phyloP scores from a whole-genome alignment of 2,329 filamentous ascomycete genomes.

The Hymenoscyphus linearis region DNA sequence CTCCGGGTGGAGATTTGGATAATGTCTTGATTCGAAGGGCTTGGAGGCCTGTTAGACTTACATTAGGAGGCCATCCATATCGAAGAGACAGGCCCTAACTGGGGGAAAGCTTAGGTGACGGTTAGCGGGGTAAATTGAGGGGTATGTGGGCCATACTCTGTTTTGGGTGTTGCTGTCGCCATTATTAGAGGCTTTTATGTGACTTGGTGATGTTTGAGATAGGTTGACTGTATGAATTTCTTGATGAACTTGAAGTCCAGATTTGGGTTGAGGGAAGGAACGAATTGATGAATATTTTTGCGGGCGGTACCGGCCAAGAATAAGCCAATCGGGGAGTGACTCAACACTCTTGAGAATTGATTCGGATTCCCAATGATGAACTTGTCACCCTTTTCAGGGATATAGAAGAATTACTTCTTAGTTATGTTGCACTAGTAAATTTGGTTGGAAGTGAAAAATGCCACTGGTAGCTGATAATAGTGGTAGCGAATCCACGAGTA shows the following conservation, averaged over 20 bases:
- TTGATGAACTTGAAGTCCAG: neutral
- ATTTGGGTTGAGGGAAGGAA: neutral
- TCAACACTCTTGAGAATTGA: neutral
- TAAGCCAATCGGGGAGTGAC: neutral
- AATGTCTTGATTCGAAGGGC: no score
- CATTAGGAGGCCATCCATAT: slow-evolving; percentile 96
- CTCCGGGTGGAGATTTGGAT: no score
- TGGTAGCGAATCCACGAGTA: no score
- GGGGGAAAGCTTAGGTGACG: slow-evolving; percentile 58
- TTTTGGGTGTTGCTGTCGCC: slow-evolving; percentile 15
- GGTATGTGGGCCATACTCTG: slow-evolving; percentile 14
- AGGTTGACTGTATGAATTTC: neutral
- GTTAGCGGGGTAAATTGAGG: slow-evolving; percentile 4
- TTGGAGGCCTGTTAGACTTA: neutral
- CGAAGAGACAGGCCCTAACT: slow-evolving; percentile 88
- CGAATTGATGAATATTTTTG: neutral
- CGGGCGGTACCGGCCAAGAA: neutral
- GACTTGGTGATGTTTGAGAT: neutral
- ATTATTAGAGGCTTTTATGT: neutral
- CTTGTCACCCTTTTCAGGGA: neutral
- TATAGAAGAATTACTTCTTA: no score
- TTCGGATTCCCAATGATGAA: neutral
- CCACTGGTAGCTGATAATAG: no score
- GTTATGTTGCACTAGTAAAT: no score
- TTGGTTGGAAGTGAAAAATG: no score